Evolutionary conservation across 441 rosid genomes (phyloP), one percentile per base, ranked within the genome.

Genomic region (Pelargonium australe): DNA sequence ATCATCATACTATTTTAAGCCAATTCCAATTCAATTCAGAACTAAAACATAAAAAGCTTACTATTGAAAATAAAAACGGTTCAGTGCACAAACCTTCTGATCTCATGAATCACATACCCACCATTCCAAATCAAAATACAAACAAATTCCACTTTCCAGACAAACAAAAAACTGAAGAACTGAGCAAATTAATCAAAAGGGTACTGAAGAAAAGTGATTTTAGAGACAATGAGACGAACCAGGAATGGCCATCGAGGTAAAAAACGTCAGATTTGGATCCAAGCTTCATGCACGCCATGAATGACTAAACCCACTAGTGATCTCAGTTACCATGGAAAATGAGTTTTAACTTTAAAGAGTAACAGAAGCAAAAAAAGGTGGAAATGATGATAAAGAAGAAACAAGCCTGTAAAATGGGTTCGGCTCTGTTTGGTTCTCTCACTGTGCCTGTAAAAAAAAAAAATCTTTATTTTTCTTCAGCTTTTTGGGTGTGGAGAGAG

Each of bases 251-350:
- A 66, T 84, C 89, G 16, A 80, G 90, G 77, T 67, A 87, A 80
- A 94, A 91, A 19, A 77, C 82, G 8, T 94, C 96, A 64, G 96
- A 79, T 82, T 94, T 94, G 61, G 99, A 94, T 80, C 97, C 99
- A 65, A 94, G 84, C 83, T 81, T 94, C 91, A 88, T 78, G 85
- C 82, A 77, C 55, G 96, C 94, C 96, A 94, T 92, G 69, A 69
- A 49, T 28, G 43, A 68, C 63, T 68, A 49, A 66, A 70, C 63
- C 49, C 70, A 51, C 8, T 41, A 31, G 51, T 58, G 67, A 65
- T 55, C 53, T 51, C 61, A 1, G 13, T 65, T 49, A 64, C 25
- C 78, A 71, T 57, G 44, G 25, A 66, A 20, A 64, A 25, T 70
- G 66, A 43, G 43, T 47, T 34, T 34, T 34, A 34, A 34, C 40